Base-by-base conservation (phyloP, 2,329 filamentous ascomycete genomes). In the Pestalotiopsis sp. region DNA sequence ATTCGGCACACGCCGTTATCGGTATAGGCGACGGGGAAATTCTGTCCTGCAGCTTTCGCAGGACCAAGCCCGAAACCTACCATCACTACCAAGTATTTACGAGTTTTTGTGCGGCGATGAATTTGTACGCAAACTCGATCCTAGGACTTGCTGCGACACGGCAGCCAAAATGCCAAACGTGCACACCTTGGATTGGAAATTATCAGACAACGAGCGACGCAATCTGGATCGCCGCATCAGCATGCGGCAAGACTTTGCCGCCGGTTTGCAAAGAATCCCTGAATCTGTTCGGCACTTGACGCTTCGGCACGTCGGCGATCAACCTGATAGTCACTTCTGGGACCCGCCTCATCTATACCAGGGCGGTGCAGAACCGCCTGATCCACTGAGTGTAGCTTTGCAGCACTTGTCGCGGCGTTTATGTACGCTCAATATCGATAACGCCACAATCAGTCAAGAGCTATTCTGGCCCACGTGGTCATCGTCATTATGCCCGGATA, bases 301-400 rank as follows among this genome's bases (percentile, higher is more conserved):
- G 9, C 60, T 63, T 10, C 5, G 22, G 0, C 39, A 44, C 14
- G 38, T 20, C n/a, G 35, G 10, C 4, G 4, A 20, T 20, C 35
- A 10, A 17, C 39, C 38, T 22, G 10, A 24, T 13, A 48, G 14
- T 26, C 38, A 48, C 39, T 7, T n/a, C 2, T 63, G 60, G 60
- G 24, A 26, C 20, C 38, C 38, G 4, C 59, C 30, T 22, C 60
- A 13, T n/a, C 60, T 48, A 24, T 24, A 48, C 14, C 10, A 13
- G 17, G 60, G 60, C 20, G 35, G 44, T 63, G 7, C 10, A 40
- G 35, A 22, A 5, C 13, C 22, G 14, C 60, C 10, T 17, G 60
- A 26, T 63, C 60, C 60, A 24, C 60, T 63, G 17, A 63, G 60
- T 26, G 60, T 63, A 3, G n/a, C 60, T 13, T 26, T 63, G 20